phyloP scores from a whole-genome alignment of 306 rosid genomes.

The Purshia tridentata region DNA sequence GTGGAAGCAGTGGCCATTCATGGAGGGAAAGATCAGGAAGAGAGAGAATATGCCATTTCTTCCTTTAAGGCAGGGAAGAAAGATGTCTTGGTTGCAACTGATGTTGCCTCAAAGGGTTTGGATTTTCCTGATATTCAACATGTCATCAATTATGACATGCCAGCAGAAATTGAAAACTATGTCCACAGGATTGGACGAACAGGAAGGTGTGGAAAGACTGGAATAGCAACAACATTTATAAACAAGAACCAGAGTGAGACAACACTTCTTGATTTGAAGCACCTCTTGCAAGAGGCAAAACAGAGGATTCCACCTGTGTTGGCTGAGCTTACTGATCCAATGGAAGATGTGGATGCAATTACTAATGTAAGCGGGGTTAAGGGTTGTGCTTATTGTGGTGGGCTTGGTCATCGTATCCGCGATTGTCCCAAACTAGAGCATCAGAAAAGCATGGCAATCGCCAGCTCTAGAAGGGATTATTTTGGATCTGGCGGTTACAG shows the following conservation, averaged over 20 bases:
- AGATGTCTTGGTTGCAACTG: slow-evolving; percentile 96
- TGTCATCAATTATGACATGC: slow-evolving; percentile 93
- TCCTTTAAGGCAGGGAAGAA: slow-evolving; percentile 78
- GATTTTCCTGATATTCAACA: slow-evolving; percentile 98
- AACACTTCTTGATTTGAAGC: slow-evolving; percentile 90
- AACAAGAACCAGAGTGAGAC: slow-evolving; percentile 96
- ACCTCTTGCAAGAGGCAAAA: slow-evolving; percentile 94
- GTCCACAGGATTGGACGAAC: slow-evolving; percentile 97
- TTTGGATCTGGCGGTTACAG: slow-evolving; percentile 93
- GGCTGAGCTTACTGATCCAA: slow-evolving; percentile 85
- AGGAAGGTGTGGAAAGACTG: slow-evolving; percentile 92
- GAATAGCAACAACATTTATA: slow-evolving; percentile 88
- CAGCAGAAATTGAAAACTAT: slow-evolving; percentile 91
- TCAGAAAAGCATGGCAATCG: slow-evolving; percentile 79
- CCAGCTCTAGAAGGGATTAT: slow-evolving; percentile 76
- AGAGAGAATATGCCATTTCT: slow-evolving; percentile 80
- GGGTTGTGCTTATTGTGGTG: slow-evolving; percentile 95
- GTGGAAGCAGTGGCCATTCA: slow-evolving; percentile 95
- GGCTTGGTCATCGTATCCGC: slow-evolving; percentile 87
- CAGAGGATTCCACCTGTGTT: slow-evolving; percentile 95
- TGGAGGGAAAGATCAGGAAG: slow-evolving; percentile 97
- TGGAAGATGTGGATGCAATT: slow-evolving; percentile 77
- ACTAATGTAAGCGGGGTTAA: slow-evolving; percentile 74
- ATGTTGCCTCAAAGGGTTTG: slow-evolving; percentile 92
- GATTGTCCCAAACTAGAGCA: slow-evolving; percentile 89